phyloP scores from a whole-genome alignment of 768 basidiomycete species.

The Amanita brunnescens region DNA sequence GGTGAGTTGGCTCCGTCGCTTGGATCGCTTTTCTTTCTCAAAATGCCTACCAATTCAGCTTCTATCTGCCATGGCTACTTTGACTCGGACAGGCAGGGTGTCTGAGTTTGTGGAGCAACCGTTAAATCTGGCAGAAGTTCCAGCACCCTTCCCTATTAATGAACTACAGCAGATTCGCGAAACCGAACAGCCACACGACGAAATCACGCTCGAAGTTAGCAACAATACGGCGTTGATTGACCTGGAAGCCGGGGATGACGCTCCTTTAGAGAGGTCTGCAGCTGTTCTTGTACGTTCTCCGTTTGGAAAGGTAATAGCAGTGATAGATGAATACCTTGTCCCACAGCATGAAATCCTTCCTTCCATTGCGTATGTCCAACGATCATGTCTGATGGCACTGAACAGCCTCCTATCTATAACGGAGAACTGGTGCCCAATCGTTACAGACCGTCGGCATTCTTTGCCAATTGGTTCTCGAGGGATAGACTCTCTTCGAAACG shows the following conservation, averaged over 20 bases:
- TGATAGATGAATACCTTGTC: slow-evolving; percentile 4
- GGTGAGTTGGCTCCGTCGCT: neutral
- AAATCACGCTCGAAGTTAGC: neutral
- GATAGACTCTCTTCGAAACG: slow-evolving; percentile 20
- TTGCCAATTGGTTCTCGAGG: slow-evolving; percentile 39
- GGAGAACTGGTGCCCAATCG: slow-evolving; percentile 41
- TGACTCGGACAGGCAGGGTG: slow-evolving; percentile 26
- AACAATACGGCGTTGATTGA: neutral
- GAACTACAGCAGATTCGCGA: slow-evolving; percentile 16
- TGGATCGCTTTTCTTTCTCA: neutral
- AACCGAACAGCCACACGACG: neutral
- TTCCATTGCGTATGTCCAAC: slow-evolving; percentile 67
- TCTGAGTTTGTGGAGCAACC: slow-evolving; percentile 16
- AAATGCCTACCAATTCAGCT: neutral
- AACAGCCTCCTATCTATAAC: slow-evolving; percentile 56
- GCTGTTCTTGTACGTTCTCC: slow-evolving; percentile 16
- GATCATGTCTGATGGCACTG: slow-evolving; percentile 66
- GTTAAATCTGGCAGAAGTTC: slow-evolving; percentile 22
- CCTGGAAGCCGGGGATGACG: neutral
- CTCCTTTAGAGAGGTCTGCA: slow-evolving; percentile 6
- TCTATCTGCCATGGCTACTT: slow-evolving; percentile 27
- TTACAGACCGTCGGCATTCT: slow-evolving; percentile 54
- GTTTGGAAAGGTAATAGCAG: slow-evolving; percentile 4
- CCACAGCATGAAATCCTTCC: slow-evolving; percentile 55
- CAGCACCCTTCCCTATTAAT: slow-evolving; percentile 33